phyloP scores from a whole-genome alignment of 1,139 yeast genomes.

The Lodderomyces oxycetoniae region DNA sequence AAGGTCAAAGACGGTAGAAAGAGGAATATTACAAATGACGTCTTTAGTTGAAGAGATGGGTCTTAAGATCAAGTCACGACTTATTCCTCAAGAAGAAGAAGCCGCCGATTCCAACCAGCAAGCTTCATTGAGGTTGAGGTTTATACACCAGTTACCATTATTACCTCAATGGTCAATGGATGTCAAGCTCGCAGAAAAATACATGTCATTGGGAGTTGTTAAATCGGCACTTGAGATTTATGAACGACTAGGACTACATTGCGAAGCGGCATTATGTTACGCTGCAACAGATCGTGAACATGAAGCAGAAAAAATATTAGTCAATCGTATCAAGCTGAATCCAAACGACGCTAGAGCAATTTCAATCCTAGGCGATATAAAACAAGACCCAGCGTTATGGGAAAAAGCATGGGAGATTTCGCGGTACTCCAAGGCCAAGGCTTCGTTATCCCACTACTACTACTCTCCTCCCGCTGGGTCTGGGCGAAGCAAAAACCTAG shows the following conservation, averaged over 20 bases:
- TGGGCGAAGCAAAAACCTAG: constrained; percentile 50
- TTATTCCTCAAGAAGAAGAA: constrained; percentile 47
- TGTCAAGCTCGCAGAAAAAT: constrained; percentile 76
- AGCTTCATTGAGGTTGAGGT: constrained; percentile 55
- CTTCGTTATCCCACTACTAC: constrained; percentile 70
- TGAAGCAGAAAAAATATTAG: constrained; percentile 59
- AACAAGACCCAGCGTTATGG: constrained; percentile 76
- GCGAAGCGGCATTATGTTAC: constrained; percentile 87
- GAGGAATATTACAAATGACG: constrained; percentile 92
- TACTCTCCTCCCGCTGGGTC: constrained; percentile 60
- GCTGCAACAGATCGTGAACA: constrained; percentile 78
- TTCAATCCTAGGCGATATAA: constrained; percentile 82
- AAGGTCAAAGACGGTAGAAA: constrained; percentile 81
- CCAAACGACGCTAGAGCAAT: constrained; percentile 83
- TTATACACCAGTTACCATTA: constrained; percentile 69
- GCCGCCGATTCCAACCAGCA: constrained; percentile 22
- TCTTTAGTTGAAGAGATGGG: constrained; percentile 89
- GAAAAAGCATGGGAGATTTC: constrained; percentile 83
- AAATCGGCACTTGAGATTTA: constrained; percentile 89
- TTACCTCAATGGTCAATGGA: constrained; percentile 88
- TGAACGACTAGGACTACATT: constrained; percentile 68
- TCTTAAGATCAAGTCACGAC: constrained; percentile 54
- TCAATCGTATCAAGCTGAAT: constrained; percentile 47
- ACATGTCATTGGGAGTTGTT: constrained; percentile 79
- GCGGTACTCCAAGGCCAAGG: constrained; percentile 77